Evolutionary conservation across 371 early-diverging fungal species (phyloP).

Genomic region (Apophysomyces elegans): DNA sequence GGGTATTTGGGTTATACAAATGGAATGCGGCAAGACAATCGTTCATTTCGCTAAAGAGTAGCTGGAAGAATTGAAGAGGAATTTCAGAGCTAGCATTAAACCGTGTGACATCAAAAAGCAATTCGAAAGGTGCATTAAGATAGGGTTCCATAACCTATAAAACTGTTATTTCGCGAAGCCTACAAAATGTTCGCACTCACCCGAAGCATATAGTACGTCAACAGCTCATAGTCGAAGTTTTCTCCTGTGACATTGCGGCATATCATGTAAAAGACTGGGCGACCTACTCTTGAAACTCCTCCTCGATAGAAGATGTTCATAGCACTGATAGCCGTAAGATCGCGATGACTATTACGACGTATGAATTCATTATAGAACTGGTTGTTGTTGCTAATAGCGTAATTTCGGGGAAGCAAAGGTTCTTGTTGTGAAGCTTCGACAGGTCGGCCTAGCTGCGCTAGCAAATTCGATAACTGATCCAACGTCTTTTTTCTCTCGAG

Average conservation of each 20-base stretch:
- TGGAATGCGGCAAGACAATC: slow-evolving; percentile 49
- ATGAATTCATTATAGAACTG: slow-evolving; percentile 75
- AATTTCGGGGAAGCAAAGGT: slow-evolving; percentile 39
- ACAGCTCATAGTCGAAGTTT: slow-evolving; percentile 76
- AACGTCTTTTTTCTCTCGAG: slow-evolving; percentile 55
- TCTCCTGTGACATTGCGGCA: slow-evolving; percentile 69
- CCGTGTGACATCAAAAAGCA: slow-evolving; percentile 80
- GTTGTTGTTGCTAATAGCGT: slow-evolving; percentile 40
- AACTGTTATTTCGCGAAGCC: background rate
- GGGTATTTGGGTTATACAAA: slow-evolving; percentile 68
- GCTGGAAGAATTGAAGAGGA: slow-evolving; percentile 68
- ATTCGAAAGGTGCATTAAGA: slow-evolving; percentile 66
- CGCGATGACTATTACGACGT: slow-evolving; percentile 66
- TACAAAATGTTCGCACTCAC: slow-evolving; percentile 32
- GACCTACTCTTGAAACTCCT: slow-evolving; percentile 71
- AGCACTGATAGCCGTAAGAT: slow-evolving; percentile 57
- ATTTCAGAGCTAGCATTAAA: slow-evolving; percentile 76
- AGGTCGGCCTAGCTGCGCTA: slow-evolving; percentile 85
- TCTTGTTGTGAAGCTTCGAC: slow-evolving; percentile 57
- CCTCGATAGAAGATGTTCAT: slow-evolving; percentile 77
- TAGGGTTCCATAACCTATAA: slow-evolving; percentile 56
- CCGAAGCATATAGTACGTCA: slow-evolving; percentile 68
- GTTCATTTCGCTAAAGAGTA: slow-evolving; percentile 63
- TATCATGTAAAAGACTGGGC: slow-evolving; percentile 84
- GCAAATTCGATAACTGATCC: slow-evolving; percentile 76